These are phyloP conservation scores for Stephania cephalantha DNA, from an alignment of 164 flowering plant genomes.

Conservation along the genomic window DNA sequence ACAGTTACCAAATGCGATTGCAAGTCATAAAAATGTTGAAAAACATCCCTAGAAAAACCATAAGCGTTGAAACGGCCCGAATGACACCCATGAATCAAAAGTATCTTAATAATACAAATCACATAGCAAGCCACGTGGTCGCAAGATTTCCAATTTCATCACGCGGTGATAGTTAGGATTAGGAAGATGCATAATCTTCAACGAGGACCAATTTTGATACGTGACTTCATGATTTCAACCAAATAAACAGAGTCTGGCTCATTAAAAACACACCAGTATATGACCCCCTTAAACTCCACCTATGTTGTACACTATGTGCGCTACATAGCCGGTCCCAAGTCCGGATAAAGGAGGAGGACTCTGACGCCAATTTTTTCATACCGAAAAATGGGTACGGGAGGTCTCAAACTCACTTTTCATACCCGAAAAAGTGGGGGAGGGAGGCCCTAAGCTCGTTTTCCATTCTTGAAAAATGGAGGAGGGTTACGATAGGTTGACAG, in stretches of 20 bases:
- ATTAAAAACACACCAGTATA: background rate
- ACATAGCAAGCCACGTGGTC: background rate
- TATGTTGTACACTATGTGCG: too few relatives aligned
- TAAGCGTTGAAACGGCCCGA: background rate
- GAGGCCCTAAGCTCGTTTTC: too few relatives aligned
- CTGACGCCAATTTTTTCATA: too few relatives aligned
- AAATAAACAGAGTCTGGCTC: background rate
- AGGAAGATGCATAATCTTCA: background rate
- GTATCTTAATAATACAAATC: background rate
- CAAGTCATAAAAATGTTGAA: background rate
- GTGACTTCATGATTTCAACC: background rate
- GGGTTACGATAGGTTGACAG: too few relatives aligned
- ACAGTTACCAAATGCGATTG: background rate
- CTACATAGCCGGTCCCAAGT: too few relatives aligned
- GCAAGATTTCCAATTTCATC: background rate
- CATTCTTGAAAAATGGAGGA: too few relatives aligned
- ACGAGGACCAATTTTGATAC: background rate
- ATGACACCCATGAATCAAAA: background rate
- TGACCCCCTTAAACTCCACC: too few relatives aligned
- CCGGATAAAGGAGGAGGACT: too few relatives aligned
- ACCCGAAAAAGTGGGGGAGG: too few relatives aligned
- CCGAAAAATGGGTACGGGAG: too few relatives aligned
- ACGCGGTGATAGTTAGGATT: background rate
- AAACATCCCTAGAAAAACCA: background rate
- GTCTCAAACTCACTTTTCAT: too few relatives aligned